Percentiles rank a stretch among this genome's conserved stretches.
Conservation (phyloP, 345 rosid genomes). For the Eucalyptus cloeziana region DNA sequence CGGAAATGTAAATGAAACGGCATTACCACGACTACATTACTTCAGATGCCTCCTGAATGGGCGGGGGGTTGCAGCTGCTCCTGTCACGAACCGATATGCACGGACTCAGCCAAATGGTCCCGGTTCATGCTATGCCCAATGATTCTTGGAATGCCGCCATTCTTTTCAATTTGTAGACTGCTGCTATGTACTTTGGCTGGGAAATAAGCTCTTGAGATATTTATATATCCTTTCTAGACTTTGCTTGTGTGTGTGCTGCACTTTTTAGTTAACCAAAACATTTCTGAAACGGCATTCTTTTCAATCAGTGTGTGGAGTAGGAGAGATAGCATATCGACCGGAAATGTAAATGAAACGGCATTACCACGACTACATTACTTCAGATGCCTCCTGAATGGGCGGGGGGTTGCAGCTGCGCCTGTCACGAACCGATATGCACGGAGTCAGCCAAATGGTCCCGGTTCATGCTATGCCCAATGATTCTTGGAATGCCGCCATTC, state of each 20-base stretch:
- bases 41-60: conserved; percentile 82
- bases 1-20: conserved; percentile 29
- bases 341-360: conserved; percentile 32
- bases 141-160: background rate
- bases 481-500: background rate
- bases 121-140: conserved; percentile 76
- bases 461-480: conserved; percentile 77
- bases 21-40: conserved; percentile 63
- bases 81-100: conserved; percentile 46
- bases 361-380: conserved; percentile 74
- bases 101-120: conserved; percentile 60
- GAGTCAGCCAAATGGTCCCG: conserved; percentile 56
- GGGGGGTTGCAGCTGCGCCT: conserved; percentile 84
- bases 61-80: conserved; percentile 82
- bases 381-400: conserved; percentile 76
- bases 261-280: background rate
- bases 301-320: conserved; percentile 93
- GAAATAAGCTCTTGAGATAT: background rate
- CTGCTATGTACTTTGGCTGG: background rate
- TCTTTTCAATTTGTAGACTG: background rate
- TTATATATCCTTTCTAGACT: background rate
- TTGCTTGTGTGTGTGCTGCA: too few species aligned
- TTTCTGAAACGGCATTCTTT: too few species aligned
- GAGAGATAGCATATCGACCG: conserved; percentile 36
- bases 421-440: conserved; percentile 47